Evolutionary conservation across 1,284 basidiomycete genomes (phyloP).

Genomic region (Irpex rosettiformis): DNA sequence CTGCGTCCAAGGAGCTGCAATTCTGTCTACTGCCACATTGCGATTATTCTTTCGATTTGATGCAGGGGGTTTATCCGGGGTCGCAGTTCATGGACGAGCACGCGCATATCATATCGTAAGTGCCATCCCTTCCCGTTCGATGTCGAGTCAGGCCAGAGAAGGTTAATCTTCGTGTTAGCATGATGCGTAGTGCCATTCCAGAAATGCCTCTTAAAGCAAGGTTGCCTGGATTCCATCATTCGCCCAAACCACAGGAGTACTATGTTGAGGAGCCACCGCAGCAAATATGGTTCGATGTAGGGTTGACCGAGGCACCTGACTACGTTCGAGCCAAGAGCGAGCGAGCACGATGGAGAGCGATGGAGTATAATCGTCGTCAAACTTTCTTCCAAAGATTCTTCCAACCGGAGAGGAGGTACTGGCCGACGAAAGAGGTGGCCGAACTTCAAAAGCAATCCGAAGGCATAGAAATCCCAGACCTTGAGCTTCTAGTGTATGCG

Average conservation of each 20-base stretch:
- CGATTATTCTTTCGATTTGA: slow-evolving; percentile 8
- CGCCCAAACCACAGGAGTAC: not conserved
- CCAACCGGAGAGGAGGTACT: not conserved
- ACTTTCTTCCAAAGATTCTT: not conserved
- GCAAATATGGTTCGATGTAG: not conserved
- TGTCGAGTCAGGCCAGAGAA: not conserved
- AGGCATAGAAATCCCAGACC: not conserved
- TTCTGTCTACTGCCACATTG: slow-evolving; percentile 9
- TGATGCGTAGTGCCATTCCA: not conserved
- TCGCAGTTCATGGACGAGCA: slow-evolving; percentile 4
- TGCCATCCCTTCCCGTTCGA: not conserved
- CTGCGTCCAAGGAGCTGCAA: not conserved
- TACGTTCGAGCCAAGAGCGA: not conserved
- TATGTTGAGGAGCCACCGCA: slow-evolving; percentile 1
- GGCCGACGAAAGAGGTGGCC: not conserved
- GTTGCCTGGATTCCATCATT: not conserved
- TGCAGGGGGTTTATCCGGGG: not conserved
- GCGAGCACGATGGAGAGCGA: not conserved
- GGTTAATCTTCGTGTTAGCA: not conserved
- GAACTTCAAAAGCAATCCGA: not conserved
- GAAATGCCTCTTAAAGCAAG: not conserved
- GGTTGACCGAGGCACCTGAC: not conserved
- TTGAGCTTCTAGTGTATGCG: not conserved
- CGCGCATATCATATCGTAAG: slow-evolving; percentile 1
- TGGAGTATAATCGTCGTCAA: not conserved